Evolutionary conservation across 176 grass and related monocot species (phyloP).

Genomic region (Eragrostis curvula): DNA sequence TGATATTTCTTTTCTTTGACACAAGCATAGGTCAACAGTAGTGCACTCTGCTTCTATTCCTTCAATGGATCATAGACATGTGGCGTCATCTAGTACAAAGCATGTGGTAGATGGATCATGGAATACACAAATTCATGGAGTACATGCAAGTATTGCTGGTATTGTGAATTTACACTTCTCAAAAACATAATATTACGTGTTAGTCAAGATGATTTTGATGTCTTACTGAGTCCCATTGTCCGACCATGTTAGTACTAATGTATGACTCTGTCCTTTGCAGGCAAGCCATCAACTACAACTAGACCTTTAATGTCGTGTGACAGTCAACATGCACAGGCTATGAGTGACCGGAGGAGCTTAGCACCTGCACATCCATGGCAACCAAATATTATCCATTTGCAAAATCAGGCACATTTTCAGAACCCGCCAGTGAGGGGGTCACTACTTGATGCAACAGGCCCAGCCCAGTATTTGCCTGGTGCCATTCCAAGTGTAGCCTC

Average conservation of each 20-base stretch:
- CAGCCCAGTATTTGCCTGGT: conserved; percentile 3
- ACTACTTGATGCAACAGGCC: conserved; percentile 22
- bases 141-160: conserved; percentile 40
- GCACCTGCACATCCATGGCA: conserved; percentile 11
- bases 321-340: conserved; percentile 19
- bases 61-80: conserved; percentile 33
- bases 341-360: conserved; percentile 31
- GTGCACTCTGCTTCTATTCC: conserved; percentile 46
- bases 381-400: conserved; percentile 15
- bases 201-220: neutral
- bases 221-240: neutral
- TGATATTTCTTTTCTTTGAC: neutral
- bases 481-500: neutral
- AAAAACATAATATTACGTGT: neutral
- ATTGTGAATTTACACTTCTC: conserved; percentile 8
- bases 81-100: conserved; percentile 40
- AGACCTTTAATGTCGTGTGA: neutral
- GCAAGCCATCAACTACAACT: conserved; percentile 32
- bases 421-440: conserved; percentile 5
- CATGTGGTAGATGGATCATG: conserved; percentile 34
- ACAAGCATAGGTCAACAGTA: conserved; percentile 41
- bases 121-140: conserved; percentile 37
- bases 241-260: neutral
- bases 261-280: conserved; percentile 14
- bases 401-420: conserved; percentile 6